Base-by-base conservation (phyloP, 2,329 filamentous ascomycete genomes). In the Ophiocordyceps sinensis region DNA sequence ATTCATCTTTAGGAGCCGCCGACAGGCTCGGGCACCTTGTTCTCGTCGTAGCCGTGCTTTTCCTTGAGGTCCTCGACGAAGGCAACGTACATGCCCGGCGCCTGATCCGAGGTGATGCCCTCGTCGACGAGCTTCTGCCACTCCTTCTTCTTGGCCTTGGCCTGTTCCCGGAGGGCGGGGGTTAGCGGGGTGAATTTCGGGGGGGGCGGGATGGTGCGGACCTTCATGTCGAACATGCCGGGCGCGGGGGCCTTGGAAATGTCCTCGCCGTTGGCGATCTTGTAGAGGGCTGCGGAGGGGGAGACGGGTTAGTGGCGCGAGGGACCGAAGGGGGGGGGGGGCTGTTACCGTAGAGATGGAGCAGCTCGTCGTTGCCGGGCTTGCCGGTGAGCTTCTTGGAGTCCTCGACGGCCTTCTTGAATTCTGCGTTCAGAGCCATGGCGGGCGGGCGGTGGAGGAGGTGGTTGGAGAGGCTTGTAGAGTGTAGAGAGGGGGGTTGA, bases 81-180 rank as follows among this genome's bases (percentile, higher is more conserved):
- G 51, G 70, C 68, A 53, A 93, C 73, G 65, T 94, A 95, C 56
- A 73, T 67, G 59, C 76, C 70, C 73, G 93, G 82, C 17, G 87
- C 87, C 49, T 78, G 62, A 48, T 80, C 71, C 46, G 73, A 55
- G 45, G 71, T 75, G 50, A 77, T 58, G 39, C 71, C 75, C 45
- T 78, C 71, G 46, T 87, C 74, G 54, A 76, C 73, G 47, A 78
- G 54, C 56, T 78, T 72, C 64, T 85, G 66, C 86, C 86, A 94
- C 41, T 81, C 77, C 53, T 70, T 73, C 66, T 79, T 75, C 73
- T 93, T 94, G 54, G 77, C 77, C 68, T 91, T 93, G 65, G 69
- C 77, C 83, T 86, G 52, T 50, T 17, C n/a, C 8, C 15, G 31
- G 13, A 8, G 13, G 31, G 10, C 1, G 32, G 14, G 12, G 32